Conservation (phyloP, 1,139 yeast species). For the Magnusiomyces fungicola region DNA sequence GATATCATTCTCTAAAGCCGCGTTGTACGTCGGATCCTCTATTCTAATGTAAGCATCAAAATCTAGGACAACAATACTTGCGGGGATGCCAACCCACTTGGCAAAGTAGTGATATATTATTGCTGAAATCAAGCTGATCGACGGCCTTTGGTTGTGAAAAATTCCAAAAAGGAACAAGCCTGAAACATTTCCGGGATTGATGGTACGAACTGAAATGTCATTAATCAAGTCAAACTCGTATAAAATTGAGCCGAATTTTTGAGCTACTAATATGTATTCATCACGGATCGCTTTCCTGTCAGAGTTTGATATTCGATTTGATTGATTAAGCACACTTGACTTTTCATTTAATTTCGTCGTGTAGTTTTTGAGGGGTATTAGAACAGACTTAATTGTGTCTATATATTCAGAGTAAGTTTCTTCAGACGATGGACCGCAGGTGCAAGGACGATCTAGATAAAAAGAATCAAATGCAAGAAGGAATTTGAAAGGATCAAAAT, state of each 20-base stretch:
- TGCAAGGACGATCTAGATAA: neutral
- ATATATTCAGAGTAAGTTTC: constrained; percentile 1
- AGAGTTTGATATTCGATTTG: neutral
- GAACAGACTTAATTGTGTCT: neutral
- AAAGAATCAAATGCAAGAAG: constrained; percentile 11
- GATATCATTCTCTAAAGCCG: too few species aligned
- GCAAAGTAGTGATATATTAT: constrained; percentile 13
- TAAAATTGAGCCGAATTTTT: constrained; percentile 4
- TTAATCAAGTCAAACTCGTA: neutral
- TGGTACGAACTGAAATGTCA: neutral
- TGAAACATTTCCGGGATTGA: neutral
- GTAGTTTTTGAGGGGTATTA: constrained; percentile 1
- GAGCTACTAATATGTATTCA: neutral
- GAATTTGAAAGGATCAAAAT: constrained; percentile 8
- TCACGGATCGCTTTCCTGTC: neutral
- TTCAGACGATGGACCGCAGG: constrained; percentile 4
- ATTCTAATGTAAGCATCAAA: constrained; percentile 9
- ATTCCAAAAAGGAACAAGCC: constrained; percentile 5
- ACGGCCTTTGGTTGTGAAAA: neutral
- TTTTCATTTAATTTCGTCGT: neutral
- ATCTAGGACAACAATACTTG: constrained; percentile 8
- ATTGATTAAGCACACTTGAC: neutral
- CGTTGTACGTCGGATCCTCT: constrained; percentile 6
- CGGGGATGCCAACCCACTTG: constrained; percentile 12
- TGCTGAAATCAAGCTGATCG: constrained; percentile 7